Percentiles rank a stretch among this genome's conserved stretches.
Conservation (phyloP, 768 basidiomycete genomes). For the Podaxis mareebaensis region DNA sequence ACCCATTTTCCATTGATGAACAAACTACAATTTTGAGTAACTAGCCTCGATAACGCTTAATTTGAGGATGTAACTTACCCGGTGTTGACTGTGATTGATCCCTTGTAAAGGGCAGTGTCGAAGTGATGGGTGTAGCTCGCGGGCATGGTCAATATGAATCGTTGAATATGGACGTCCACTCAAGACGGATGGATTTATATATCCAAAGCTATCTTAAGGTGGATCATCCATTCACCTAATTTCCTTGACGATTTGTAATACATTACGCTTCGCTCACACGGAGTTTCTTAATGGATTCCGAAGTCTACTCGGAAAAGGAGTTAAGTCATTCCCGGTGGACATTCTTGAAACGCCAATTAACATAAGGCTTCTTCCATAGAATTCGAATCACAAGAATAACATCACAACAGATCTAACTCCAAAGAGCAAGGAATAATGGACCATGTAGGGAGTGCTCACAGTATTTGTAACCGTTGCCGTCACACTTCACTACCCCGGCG, state of each 20-base stretch:
- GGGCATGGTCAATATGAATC: constrained; percentile 17
- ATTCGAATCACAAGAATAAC: background rate
- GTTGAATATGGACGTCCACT: background rate
- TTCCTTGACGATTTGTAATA: background rate
- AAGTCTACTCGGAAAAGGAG: background rate
- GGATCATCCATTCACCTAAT: background rate
- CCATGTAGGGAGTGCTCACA: background rate
- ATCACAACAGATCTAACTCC: background rate
- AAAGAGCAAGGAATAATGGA: background rate
- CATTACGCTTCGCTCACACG: background rate
- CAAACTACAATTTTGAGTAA: constrained; percentile 37
- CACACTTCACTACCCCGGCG: background rate
- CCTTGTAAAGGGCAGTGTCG: constrained; percentile 24
- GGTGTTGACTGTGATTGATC: constrained; percentile 22
- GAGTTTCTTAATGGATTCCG: background rate
- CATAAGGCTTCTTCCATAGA: background rate
- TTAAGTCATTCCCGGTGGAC: background rate
- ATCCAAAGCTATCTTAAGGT: background rate
- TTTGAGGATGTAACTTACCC: constrained; percentile 15
- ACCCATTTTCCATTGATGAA: constrained; percentile 74
- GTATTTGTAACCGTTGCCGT: background rate
- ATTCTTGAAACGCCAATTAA: background rate
- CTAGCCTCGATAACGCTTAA: background rate
- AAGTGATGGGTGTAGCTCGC: constrained; percentile 23
- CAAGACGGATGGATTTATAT: background rate